Base-by-base conservation (phyloP, 2,329 filamentous ascomycete species). In the Cordyceps cateniannulata region DNA sequence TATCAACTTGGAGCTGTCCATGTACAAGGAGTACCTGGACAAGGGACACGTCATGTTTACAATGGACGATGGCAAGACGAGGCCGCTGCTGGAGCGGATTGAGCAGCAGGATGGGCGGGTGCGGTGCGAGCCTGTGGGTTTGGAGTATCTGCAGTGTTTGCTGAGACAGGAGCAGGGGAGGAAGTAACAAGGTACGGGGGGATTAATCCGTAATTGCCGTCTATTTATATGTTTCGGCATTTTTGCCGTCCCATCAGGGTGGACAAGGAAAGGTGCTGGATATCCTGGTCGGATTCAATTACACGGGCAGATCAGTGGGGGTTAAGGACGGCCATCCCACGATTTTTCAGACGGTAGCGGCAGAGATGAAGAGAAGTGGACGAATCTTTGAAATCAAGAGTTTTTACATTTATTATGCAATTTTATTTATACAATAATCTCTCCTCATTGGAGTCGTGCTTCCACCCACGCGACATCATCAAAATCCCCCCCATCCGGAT, bases 21-120 rank as follows among this genome's bases (percentile, higher is more conserved):
- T 59, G 56, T 59, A 52, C 35, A 59, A 52, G 48, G 56, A 52
- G 24, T 45, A 59, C 35, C 12, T 52, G 22, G 48, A 45, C 18
- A 59, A 51, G 32, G 56, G 56, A 6, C 48, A 59, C n/a, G 22
- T 51, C 24, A 52, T 52, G 56, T 59, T 59, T 18, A 22, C 56
- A 3, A 35, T 52, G 24, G 24, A 59, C 7, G 56, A 59, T 18
- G 49, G 24, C 10, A 59, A 44, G 20, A 59, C 48, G 24, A 35
- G 56, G 4, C 47, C 35, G 20, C 22, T 59, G 14, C 35, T 52
- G 8, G 24, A 27, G 2, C 32, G 42, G 18, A 52, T 52, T 42
- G 22, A n/a, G 1, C 10, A 48, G 38, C 24, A 59, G 10, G 14
- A 14, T 18, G 44, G 54, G 1, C 54, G 44, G 8, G 27, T 49